Conservation (phyloP, 2,329 filamentous ascomycete species). For the Penicillium sp. region DNA sequence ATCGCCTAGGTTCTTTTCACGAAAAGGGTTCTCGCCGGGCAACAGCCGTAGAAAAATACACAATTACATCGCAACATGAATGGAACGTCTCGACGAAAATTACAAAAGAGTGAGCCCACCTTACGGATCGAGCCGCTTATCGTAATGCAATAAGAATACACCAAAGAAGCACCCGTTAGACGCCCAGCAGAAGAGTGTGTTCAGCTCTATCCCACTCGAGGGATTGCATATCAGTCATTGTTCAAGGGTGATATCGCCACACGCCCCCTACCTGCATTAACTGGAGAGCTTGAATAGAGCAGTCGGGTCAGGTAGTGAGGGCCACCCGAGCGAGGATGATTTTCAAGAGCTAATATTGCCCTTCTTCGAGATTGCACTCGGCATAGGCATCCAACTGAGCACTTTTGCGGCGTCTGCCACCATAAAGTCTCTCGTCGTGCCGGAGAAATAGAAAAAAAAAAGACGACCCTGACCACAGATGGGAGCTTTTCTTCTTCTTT, state of each 20-base stretch:
- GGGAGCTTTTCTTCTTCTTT: not conserved
- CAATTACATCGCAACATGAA: no score
- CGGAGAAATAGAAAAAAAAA: conserved; percentile 2
- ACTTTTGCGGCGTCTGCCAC: conserved; percentile 3
- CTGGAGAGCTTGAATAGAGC: conserved; percentile 12
- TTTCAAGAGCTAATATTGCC: conserved; percentile 4
- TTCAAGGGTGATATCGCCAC: conserved; percentile 7
- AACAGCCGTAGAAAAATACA: no score
- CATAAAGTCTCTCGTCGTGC: not conserved
- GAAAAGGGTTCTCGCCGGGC: no score
- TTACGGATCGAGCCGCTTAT: not conserved
- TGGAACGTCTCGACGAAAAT: no score
- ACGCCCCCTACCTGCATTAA: conserved; percentile 6
- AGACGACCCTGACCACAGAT: conserved; percentile 5
- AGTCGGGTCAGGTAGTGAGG: conserved; percentile 9
- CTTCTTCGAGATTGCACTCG: conserved; percentile 3
- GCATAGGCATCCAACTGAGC: conserved; percentile 8
- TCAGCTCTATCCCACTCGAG: conserved; percentile 7
- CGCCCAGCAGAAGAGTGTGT: conserved; percentile 13
- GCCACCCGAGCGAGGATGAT: conserved; percentile 1
- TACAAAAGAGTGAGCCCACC: not conserved
- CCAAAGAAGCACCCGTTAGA: conserved; percentile 9
- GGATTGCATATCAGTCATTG: conserved; percentile 1
- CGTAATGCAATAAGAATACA: conserved; percentile 6
- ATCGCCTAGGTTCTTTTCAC: no score